Evolutionary conservation across 306 rosid genomes (phyloP), one percentile per base, ranked within the genome.

Genomic region (Malus sylvestris): DNA sequence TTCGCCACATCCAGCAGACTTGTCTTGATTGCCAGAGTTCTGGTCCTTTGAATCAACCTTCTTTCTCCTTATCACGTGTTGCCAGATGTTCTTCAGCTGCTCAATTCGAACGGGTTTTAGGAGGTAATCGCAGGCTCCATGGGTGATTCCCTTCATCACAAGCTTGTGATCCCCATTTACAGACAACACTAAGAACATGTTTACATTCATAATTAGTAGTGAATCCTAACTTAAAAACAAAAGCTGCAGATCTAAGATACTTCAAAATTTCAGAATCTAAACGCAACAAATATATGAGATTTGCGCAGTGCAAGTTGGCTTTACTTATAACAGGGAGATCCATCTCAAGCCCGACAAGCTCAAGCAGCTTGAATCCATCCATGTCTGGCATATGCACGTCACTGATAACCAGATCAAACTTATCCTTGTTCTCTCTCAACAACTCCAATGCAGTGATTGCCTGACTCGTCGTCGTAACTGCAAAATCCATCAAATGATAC

Each of bases 381-480:
- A 96, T 96, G 85, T 96, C 98, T 42, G 99, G 99, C 99, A 96
- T 96, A 72, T 96, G 96, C 22, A 96, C 99, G 80, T 93, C 99
- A 72, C 98, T 96, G 85, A 93, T 96, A 65, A 96, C 99, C 64
- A 96, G 86, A 83, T 96, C 99, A 81, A 91, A 96, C 80, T 55
- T 86, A 86, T 90, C 81, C 77, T 74, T 90, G 89, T 96, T 91
- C 63, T 89, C 98, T 88, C 98, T 91, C 82, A 96, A 83, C 88
- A 92, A 55, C 72, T 70, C 69, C 86, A 96, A 86, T n/a, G 99
- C 99, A 29, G 68, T 81, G 70, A 75, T 74, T 73, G 99, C 99
- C 82, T 92, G 93, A 80, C 60, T 96, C 5, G 93, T 93, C 2
- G 97, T 84, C 22, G 97, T 96, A 44, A 96, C 99, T 96, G 93